Percentiles rank a stretch among this genome's conserved stretches.
phyloP scores from a whole-genome alignment of 2,329 filamentous ascomycete genomes.

The Colletotrichum sp. region DNA sequence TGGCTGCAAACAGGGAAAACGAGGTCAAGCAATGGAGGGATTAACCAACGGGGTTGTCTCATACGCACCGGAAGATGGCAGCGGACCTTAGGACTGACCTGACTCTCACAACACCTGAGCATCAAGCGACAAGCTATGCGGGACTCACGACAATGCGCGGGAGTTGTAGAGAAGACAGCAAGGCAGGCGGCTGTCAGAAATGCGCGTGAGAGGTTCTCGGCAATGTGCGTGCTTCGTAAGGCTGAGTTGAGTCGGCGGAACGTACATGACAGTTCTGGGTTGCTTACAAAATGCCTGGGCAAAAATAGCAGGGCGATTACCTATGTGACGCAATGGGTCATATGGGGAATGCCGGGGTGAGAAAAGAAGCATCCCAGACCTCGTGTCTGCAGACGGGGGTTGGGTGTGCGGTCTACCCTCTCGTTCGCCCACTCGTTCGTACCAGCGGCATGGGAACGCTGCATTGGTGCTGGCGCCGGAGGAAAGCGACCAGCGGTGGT shows the following conservation, averaged over 20 bases:
- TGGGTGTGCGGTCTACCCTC: not conserved
- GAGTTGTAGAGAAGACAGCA: not conserved
- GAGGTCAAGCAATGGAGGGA: not conserved
- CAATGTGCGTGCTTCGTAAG: conserved; percentile 1
- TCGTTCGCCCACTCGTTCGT: not conserved
- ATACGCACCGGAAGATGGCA: not conserved
- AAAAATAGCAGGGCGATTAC: not conserved
- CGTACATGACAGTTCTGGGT: not conserved
- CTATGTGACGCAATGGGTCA: conserved; percentile 9
- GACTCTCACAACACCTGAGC: not conserved
- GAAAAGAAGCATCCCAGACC: not conserved
- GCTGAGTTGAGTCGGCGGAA: conserved; percentile 4
- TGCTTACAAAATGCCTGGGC: conserved; percentile 10
- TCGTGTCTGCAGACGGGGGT: conserved; percentile 7
- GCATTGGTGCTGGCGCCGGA: conserved; percentile 12
- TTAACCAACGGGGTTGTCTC: not conserved
- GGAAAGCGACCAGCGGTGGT: conserved; percentile 5
- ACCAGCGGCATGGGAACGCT: not conserved
- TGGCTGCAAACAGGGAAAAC: not conserved
- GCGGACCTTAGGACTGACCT: not conserved
- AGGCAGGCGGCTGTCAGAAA: not conserved
- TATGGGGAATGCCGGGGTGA: not conserved
- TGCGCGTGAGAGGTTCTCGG: not conserved
- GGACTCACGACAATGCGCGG: not conserved
- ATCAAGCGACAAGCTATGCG: not conserved